Evolutionary conservation across 2,329 filamentous ascomycete genomes (phyloP), one percentile per base, ranked within the genome.

Genomic region (Ceratocystis diversiconidia): DNA sequence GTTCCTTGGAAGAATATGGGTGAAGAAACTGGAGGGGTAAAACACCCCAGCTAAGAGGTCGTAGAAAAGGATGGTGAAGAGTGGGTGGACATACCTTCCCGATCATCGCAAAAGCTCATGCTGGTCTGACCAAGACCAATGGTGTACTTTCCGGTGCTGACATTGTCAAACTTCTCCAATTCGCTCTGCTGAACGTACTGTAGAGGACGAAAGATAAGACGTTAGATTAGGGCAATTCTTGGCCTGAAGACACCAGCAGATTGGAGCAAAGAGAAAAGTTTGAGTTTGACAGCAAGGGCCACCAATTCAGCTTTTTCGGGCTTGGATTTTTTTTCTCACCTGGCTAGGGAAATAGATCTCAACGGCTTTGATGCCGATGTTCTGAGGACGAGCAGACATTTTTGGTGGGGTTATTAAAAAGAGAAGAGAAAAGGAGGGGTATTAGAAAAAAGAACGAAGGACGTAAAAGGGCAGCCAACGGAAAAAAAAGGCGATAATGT

Each of bases 311-410:
- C 19, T 12, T 50, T 50, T 50, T 25, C 8, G 7, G 46, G 46
- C 15, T n/a, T 17, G 17, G 46, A 7, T 19, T 50, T 12, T 50
- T 22, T 50, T 59, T 30, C 85, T 70, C 78, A 92, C 89, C 85
- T 92, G 89, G 76, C 82, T 88, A 70, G 89, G 89, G 74, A 90
- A 89, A 77, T 94, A 94, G 74, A 94, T 84, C 76, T 94, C 89
- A 77, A 94, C 89, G 87, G 88, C 89, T 81, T 94, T 92, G 75
- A 94, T 91, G 82, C 89, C 89, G 77, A 94, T 87, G 79, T 92
- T 92, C 77, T 91, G 85, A 70, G 89, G 88, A 78, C 88, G 86
- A 71, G 85, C 75, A 74, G 87, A 82, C 88, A 91, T 92, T 67
- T 68, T 79, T 72, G 44, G 64, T 25, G 41, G 22, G 55, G 48